Evolutionary conservation across 495 filamentous ascomycete species (phyloP).

Genomic region (Cryomyces antarcticus): DNA sequence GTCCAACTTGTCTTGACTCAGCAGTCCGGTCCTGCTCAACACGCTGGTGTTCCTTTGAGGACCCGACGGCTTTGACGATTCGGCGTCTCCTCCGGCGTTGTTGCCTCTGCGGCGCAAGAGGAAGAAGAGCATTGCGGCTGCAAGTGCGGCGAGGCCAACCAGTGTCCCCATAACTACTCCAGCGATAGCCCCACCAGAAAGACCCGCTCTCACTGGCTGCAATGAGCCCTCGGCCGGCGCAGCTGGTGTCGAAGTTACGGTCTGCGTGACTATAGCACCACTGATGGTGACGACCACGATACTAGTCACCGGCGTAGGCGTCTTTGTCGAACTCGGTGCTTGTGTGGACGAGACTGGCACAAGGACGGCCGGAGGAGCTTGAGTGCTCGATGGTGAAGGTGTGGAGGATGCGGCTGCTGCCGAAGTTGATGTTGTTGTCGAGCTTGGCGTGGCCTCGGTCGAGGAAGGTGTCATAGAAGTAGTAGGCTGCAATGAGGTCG

Average conservation of each 20-base stretch:
- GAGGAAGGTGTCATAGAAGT: not conserved
- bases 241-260: slow-evolving; percentile 5
- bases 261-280: slow-evolving; percentile 7
- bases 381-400: not conserved
- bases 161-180: slow-evolving; percentile 7
- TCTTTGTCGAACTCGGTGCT: not conserved
- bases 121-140: slow-evolving; percentile 2
- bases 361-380: too few species aligned
- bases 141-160: slow-evolving; percentile 2
- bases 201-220: slow-evolving; percentile 1
- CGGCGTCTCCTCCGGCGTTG: not conserved
- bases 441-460: not conserved
- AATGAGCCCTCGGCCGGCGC: not conserved
- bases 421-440: not conserved
- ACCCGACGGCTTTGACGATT: not conserved
- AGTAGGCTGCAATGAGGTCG: not conserved
- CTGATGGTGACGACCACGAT: slow-evolving; percentile 6
- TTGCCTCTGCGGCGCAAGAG: slow-evolving; percentile 3
- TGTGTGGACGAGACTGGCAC: too few species aligned
- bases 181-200: slow-evolving; percentile 7
- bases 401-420: not conserved
- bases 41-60: slow-evolving; percentile 6
- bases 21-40: slow-evolving; percentile 10
- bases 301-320: slow-evolving; percentile 3
- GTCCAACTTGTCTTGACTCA: not conserved